Percentiles rank a stretch among this genome's conserved stretches.
These are phyloP conservation scores for Pythium aquatile DNA, from an alignment of 352 stramenopile species.

Conservation along the genomic window DNA sequence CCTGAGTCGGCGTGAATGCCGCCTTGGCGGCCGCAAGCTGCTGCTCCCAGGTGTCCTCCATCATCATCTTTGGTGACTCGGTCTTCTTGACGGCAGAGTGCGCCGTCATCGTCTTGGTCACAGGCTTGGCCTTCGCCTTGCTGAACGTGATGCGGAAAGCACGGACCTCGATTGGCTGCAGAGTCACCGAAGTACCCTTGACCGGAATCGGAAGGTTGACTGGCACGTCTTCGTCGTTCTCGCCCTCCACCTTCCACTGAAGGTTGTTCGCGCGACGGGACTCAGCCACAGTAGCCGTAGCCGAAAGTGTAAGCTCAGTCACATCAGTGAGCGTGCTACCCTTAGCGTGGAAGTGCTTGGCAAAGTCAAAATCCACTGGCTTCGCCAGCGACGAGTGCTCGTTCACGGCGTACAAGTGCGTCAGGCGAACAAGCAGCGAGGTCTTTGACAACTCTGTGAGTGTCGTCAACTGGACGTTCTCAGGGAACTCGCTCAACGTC, in stretches of 20 bases:
- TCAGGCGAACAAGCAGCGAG: slow-evolving; percentile 89
- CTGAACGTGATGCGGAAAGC: slow-evolving; percentile 85
- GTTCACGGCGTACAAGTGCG: slow-evolving; percentile 91
- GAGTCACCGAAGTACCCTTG: slow-evolving; percentile 51
- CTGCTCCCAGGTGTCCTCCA: slow-evolving; percentile 22
- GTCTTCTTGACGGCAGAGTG: neutral
- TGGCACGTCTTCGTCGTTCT: slow-evolving; percentile 25
- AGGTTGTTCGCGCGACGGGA: slow-evolving; percentile 51
- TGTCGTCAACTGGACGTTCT: slow-evolving; percentile 93
- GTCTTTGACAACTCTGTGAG: slow-evolving; percentile 75
- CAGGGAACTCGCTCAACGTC: slow-evolving; percentile 71
- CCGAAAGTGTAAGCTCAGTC: slow-evolving; percentile 89
- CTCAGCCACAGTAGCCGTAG: slow-evolving; percentile 54
- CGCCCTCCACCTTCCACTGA: slow-evolving; percentile 51
- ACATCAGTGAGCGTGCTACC: slow-evolving; percentile 56
- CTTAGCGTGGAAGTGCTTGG: slow-evolving; percentile 50
- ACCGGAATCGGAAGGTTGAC: slow-evolving; percentile 38
- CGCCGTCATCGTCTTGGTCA: neutral
- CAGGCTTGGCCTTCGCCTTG: slow-evolving; percentile 13
- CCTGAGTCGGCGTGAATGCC: slow-evolving; percentile 8
- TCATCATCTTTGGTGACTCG: slow-evolving; percentile 15
- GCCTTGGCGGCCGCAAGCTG: slow-evolving; percentile 7
- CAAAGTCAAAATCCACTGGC: slow-evolving; percentile 70
- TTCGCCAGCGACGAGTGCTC: slow-evolving; percentile 84
- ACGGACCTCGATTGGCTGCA: slow-evolving; percentile 92